A percentile compares a stretch with the other conserved stretches of the same genome.
phyloP scores from a whole-genome alignment of 2,329 filamentous ascomycete genomes.

The Beauveria varroae region DNA sequence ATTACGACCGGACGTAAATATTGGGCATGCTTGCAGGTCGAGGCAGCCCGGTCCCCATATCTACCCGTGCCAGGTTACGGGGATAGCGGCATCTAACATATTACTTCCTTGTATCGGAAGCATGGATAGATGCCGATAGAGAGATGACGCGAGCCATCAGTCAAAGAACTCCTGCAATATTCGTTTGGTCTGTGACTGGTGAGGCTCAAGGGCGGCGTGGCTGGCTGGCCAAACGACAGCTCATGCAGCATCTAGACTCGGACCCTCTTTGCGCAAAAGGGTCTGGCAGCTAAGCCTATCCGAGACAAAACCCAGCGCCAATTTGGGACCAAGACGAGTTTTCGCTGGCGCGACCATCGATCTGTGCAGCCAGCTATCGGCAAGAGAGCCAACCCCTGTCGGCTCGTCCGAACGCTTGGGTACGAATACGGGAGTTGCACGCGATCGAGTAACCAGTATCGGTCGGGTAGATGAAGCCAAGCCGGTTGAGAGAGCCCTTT shows the following conservation, averaged over 20 bases:
- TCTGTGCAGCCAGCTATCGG: conserved; percentile 6
- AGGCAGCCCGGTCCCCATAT: not conserved
- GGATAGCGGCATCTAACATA: not conserved
- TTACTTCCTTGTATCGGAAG: not conserved
- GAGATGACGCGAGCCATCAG: no score
- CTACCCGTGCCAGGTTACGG: not conserved
- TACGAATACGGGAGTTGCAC: conserved; percentile 11
- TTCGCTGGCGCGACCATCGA: not conserved
- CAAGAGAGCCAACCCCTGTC: not conserved
- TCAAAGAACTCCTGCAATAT: not conserved
- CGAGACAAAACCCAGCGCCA: not conserved
- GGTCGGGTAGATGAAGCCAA: not conserved
- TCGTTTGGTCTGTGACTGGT: not conserved
- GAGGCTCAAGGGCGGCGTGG: not conserved
- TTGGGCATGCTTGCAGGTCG: no score
- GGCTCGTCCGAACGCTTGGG: not conserved
- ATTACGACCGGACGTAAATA: no score
- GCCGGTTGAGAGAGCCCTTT: not conserved
- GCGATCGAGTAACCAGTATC: not conserved
- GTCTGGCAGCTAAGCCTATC: not conserved
- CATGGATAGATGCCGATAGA: no score
- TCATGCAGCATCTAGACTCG: not conserved
- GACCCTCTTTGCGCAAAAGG: not conserved
- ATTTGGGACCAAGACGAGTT: not conserved
- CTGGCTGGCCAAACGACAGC: not conserved